phyloP scores from a whole-genome alignment of 768 basidiomycete species.

The Tephrocybe sp. region DNA sequence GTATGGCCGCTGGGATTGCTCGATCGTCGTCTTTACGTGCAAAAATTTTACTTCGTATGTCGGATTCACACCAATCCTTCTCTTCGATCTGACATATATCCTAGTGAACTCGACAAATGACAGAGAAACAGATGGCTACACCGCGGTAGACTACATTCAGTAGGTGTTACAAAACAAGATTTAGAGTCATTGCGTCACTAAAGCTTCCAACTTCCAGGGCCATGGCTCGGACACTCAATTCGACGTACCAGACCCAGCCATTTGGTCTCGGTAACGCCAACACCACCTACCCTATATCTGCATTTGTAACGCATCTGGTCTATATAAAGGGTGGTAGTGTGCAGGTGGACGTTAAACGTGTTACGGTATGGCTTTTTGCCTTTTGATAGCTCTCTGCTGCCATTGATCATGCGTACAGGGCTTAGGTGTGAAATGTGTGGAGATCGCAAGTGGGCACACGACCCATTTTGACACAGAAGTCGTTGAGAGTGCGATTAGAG shows the following conservation, averaged over 20 bases:
- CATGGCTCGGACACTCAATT: constrained; percentile 70
- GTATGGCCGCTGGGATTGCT: constrained; percentile 77
- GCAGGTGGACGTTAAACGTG: constrained; percentile 54
- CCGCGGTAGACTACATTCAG: constrained; percentile 82
- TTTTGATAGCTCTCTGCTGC: neutral
- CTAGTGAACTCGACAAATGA: constrained; percentile 88
- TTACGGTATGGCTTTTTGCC: constrained; percentile 53
- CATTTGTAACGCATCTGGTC: constrained; percentile 85
- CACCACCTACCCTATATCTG: constrained; percentile 71
- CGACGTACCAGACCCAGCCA: constrained; percentile 48
- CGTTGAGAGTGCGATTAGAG: constrained; percentile 44
- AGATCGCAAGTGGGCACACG: constrained; percentile 35
- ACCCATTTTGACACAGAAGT: constrained; percentile 44
- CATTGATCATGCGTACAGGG: constrained; percentile 32
- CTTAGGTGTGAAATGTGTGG: constrained; percentile 61
- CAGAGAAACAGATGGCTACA: constrained; percentile 85
- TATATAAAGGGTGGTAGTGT: constrained; percentile 68
- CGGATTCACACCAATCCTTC: constrained; percentile 3
- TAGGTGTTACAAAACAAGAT: constrained; percentile 29
- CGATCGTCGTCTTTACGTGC: constrained; percentile 67
- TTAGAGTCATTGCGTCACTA: neutral
- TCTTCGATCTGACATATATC: neutral
- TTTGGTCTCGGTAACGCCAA: constrained; percentile 60
- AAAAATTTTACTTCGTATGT: constrained; percentile 84
- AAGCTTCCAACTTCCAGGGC: constrained; percentile 40